phyloP scores from a whole-genome alignment of 176 grass and related monocot species.

The Urochloa ruziziensis region DNA sequence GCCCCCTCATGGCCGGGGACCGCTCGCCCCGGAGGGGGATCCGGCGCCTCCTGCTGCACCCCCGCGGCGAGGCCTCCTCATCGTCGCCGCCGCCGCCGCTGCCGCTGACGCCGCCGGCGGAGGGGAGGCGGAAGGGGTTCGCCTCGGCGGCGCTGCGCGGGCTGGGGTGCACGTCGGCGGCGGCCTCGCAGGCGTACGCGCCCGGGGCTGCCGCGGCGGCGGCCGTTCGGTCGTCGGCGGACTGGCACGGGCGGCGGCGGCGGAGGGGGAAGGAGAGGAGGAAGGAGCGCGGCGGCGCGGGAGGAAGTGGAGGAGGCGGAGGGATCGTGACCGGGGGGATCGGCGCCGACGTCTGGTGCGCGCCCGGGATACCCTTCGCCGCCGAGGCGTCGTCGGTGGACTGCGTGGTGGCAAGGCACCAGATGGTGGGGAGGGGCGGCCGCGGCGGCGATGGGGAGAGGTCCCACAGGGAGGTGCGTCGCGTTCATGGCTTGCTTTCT shows the following conservation, averaged over 20 bases:
- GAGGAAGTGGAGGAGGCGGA: conserved; percentile 35
- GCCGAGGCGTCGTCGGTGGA: conserved; percentile 92
- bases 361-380: conserved; percentile 76
- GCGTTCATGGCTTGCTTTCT: neutral
- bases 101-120: neutral
- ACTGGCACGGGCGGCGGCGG: conserved; percentile 68
- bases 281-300: conserved; percentile 37
- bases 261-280: conserved; percentile 54
- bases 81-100: neutral
- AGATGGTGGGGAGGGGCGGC: conserved; percentile 39
- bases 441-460: conserved; percentile 50
- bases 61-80: conserved; percentile 26
- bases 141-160: conserved; percentile 70
- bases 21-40: conserved; percentile 49
- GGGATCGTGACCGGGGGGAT: conserved; percentile 40
- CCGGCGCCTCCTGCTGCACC: conserved; percentile 37
- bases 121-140: conserved; percentile 52
- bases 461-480: conserved; percentile 71
- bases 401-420: conserved; percentile 82
- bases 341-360: conserved; percentile 87
- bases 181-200: conserved; percentile 59
- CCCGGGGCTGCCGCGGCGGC: conserved; percentile 37
- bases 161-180: conserved; percentile 65
- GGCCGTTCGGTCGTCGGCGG: conserved; percentile 71
- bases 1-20: conserved; percentile 25